Base-by-base conservation (phyloP, 2,329 filamentous ascomycete species). In the Hyphodiscus sp. region DNA sequence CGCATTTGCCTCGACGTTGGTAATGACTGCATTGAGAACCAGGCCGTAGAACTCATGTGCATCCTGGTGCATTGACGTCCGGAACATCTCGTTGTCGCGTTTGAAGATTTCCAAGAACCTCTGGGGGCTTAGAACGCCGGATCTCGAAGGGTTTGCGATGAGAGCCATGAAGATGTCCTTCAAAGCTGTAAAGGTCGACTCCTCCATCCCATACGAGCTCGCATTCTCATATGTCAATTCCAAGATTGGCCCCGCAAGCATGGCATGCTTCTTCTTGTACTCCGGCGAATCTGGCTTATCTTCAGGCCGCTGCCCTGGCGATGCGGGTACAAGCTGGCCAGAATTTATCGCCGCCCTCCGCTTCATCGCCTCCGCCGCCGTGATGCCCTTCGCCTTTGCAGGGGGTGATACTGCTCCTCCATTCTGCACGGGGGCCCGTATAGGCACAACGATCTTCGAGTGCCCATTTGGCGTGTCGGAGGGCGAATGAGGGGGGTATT, bases 41-140 rank as follows among this genome's bases (percentile, higher is more conserved):
- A 97, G 75, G 55, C 95, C 95, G 63, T 97, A 82, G 62, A 99
- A 99, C 68, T 99, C 94, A 70, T 99, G 94, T 1, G 94, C 94
- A 68, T 99, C 94, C 69, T 99, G 94, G 70, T 99, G 94, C 89
- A 96, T 96, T 3, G 91, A 89, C 41, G 91, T 92, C 54, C 91
- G 85, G 66, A 99, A 99, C 86, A 96, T 91, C 70, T 99, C 94
- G 68, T 99, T 95, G 64, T 97, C 90, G 58, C 88, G 83, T 67
- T 91, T 89, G 66, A 99, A 83, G 23, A 96, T 91, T 67, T 99
- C 92, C 38, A 99, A 77, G 59, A 99, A 96, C 58, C 91, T 86
- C 64, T 92, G 86, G 1, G 94, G 94, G 65, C 91, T 95, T 43
- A 97, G 79, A 11, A 99, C 90, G 16, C 94, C 94, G 7, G 89